Conservation (phyloP, 768 basidiomycete species). For the Phlebiopsis flavidoalba region DNA sequence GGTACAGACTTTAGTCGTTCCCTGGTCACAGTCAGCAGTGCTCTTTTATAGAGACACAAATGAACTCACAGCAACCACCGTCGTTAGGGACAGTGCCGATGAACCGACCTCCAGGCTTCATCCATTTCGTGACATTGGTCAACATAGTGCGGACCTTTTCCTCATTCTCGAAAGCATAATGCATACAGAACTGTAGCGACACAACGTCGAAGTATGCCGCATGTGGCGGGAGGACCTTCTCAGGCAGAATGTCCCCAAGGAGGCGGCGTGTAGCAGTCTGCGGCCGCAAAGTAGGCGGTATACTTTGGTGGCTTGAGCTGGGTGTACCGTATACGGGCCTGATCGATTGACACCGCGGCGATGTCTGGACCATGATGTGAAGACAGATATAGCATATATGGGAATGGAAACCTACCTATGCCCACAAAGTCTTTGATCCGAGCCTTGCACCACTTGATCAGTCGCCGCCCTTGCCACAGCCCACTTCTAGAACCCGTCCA, state of each 20-base stretch:
- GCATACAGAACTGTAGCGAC: slow-evolving; percentile 99
- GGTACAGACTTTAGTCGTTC: slow-evolving; percentile 70
- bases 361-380: slow-evolving; percentile 59
- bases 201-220: slow-evolving; percentile 81
- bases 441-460: slow-evolving; percentile 93
- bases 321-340: slow-evolving; percentile 74
- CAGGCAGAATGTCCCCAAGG: slow-evolving; percentile 64
- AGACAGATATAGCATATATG: not conserved
- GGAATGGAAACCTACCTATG: slow-evolving; percentile 51
- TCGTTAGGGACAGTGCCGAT: slow-evolving; percentile 95
- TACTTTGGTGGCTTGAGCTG: slow-evolving; percentile 53
- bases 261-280: slow-evolving; percentile 86
- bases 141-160: slow-evolving; percentile 90
- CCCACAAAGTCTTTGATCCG: slow-evolving; percentile 74
- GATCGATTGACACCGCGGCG: slow-evolving; percentile 81
- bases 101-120: slow-evolving; percentile 84
- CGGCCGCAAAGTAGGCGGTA: slow-evolving; percentile 73
- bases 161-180: slow-evolving; percentile 95
- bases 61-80: slow-evolving; percentile 71
- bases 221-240: slow-evolving; percentile 41
- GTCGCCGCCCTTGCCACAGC: slow-evolving; percentile 99
- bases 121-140: slow-evolving; percentile 75
- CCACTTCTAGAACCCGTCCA: slow-evolving; percentile 92
- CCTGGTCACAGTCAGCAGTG: slow-evolving; percentile 30
- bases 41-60: not conserved